A percentile compares a stretch with the other conserved stretches of the same genome.
Evolutionary conservation across 805 yeast genomes (phyloP).

Genomic region (Myxozyma mucilagina): DNA sequence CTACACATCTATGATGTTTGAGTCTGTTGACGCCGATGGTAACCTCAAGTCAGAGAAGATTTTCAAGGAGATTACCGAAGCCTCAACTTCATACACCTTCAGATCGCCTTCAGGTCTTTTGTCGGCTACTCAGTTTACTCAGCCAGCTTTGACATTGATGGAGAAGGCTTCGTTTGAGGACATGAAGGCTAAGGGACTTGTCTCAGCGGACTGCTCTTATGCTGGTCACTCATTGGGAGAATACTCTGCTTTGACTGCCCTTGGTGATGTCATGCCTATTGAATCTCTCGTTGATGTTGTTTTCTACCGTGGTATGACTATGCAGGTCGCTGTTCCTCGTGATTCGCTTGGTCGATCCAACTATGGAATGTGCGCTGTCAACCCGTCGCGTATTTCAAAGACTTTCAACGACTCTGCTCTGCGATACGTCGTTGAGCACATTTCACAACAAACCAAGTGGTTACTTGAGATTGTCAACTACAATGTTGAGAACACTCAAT

Average conservation of each 20-base stretch:
- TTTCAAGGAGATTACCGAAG: constrained; percentile 84
- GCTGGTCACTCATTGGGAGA: constrained; percentile 99
- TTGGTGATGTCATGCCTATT: constrained; percentile 98
- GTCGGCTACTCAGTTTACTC: constrained; percentile 98
- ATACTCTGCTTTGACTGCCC: constrained; percentile 93
- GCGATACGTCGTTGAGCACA: constrained; percentile 89
- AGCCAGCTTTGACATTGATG: constrained; percentile 98
- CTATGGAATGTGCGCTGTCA: constrained; percentile 98
- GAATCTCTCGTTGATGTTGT: constrained; percentile 51
- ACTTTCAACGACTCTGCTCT: constrained; percentile 92
- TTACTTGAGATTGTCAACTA: constrained; percentile 95
- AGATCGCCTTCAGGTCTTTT: constrained; percentile 90
- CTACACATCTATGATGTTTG: constrained; percentile 96
- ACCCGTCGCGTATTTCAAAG: constrained; percentile 87
- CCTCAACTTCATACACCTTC: constrained; percentile 83
- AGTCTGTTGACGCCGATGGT: constrained; percentile 85
- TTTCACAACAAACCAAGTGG: constrained; percentile 83
- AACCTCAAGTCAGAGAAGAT: constrained; percentile 86
- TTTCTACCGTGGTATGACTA: constrained; percentile 99
- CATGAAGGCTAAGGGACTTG: constrained; percentile 91
- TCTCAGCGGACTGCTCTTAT: constrained; percentile 88
- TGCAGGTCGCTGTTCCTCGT: constrained; percentile 99
- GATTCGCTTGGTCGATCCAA: constrained; percentile 93
- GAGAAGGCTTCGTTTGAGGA: constrained; percentile 99
- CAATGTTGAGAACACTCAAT: constrained; percentile 97